These are phyloP conservation scores for Aspergillus neotritici DNA, from an alignment of 2,329 filamentous ascomycete species.

Conservation along the genomic window DNA sequence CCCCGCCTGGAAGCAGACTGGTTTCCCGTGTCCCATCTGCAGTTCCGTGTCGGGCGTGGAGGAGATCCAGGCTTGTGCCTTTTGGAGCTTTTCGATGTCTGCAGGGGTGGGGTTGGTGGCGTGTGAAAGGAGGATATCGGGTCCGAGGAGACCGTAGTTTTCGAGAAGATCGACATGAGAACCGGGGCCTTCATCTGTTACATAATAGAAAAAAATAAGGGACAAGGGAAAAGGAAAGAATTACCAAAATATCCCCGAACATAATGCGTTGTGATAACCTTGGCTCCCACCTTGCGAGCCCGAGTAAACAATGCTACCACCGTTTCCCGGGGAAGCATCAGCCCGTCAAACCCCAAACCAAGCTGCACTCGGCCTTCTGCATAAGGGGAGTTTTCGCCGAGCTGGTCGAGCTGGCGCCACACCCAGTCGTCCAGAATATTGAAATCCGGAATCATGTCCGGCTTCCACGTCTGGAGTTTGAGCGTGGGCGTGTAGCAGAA, in stretches of 20 bases:
- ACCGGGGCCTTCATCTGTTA: background rate
- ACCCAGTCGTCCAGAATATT: conserved; percentile 22
- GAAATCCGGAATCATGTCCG: conserved; percentile 10
- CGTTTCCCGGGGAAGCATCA: conserved; percentile 20
- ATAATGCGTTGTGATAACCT: conserved; percentile 25
- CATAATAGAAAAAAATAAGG: background rate
- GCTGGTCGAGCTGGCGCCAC: conserved; percentile 16
- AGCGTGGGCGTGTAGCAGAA: conserved; percentile 21
- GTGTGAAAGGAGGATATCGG: conserved; percentile 21
- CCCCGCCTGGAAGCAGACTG: conserved; percentile 20
- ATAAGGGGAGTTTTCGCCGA: conserved; percentile 14
- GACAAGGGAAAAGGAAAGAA: background rate
- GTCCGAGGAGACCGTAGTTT: conserved; percentile 14
- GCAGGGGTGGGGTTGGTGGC: conserved; percentile 12
- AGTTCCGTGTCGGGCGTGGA: conserved; percentile 27
- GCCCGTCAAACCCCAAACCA: conserved; percentile 25
- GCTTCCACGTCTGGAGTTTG: conserved; percentile 19
- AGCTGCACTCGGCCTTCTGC: conserved; percentile 23
- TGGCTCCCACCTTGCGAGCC: conserved; percentile 13
- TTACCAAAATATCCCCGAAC: conserved; percentile 7
- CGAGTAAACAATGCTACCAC: conserved; percentile 17
- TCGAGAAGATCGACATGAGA: conserved; percentile 13
- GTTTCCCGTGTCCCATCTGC: conserved; percentile 27
- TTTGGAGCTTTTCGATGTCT: conserved; percentile 17
- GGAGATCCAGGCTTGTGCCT: conserved; percentile 17